phyloP scores from a whole-genome alignment of 2,329 filamentous ascomycete genomes.

The Ceratocystis smalleyi region DNA sequence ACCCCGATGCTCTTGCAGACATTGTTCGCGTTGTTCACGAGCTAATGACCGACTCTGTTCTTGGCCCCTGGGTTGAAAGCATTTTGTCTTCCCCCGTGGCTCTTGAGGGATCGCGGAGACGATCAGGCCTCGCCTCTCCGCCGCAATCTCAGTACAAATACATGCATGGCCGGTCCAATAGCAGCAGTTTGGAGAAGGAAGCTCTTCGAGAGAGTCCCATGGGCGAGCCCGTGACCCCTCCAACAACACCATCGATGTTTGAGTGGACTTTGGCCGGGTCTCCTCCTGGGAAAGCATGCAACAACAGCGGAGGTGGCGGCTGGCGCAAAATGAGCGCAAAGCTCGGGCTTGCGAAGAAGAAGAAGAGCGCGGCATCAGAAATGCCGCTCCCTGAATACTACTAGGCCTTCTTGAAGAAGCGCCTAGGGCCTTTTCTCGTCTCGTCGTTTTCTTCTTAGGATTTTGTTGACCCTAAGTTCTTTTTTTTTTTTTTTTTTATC shows the following conservation, averaged over 20 bases:
- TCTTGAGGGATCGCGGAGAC: constrained; percentile 25
- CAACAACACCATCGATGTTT: constrained; percentile 52
- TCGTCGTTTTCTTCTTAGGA: not conserved
- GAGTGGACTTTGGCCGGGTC: constrained; percentile 39
- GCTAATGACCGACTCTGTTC: constrained; percentile 90
- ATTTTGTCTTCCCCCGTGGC: constrained; percentile 27
- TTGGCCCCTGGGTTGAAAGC: constrained; percentile 61
- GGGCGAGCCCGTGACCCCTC: constrained; percentile 56
- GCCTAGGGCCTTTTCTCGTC: not conserved
- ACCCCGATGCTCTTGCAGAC: constrained; percentile 61
- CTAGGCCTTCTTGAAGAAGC: not conserved
- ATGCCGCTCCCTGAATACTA: not conserved
- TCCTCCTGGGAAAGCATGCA: constrained; percentile 39
- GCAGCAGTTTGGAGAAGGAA: constrained; percentile 2
- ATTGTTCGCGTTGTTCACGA: constrained; percentile 84
- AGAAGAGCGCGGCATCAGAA: constrained; percentile 8
- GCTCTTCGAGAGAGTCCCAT: not conserved
- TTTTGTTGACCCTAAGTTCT: not conserved
- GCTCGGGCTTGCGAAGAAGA: constrained; percentile 31
- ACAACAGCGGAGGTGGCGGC: constrained; percentile 40
- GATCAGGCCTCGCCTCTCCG: not conserved
- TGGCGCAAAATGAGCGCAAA: constrained; percentile 52
- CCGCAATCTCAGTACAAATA: constrained; percentile 5
- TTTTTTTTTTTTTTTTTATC: constrained; percentile 3
- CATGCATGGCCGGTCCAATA: constrained; percentile 3